Percentiles rank a stretch among this genome's conserved stretches.
Conservation (phyloP, 768 basidiomycete genomes). For the Sutorius australiensis region DNA sequence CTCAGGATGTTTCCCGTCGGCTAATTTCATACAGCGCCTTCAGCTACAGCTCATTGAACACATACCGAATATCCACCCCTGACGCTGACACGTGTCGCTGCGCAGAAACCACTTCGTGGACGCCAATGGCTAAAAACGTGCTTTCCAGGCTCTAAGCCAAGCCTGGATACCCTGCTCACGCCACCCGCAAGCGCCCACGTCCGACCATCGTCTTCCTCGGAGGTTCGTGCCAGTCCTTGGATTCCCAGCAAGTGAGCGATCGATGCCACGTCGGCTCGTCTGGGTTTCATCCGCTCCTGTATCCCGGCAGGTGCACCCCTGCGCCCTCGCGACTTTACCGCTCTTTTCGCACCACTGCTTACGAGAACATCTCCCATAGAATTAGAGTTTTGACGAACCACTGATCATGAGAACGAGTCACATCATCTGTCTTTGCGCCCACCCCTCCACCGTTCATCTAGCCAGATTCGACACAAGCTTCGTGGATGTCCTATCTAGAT, state of each 20-base stretch:
- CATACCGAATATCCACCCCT: not conserved
- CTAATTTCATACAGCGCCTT: not conserved
- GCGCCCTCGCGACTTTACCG: not conserved
- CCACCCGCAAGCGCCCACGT: not conserved
- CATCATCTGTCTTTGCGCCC: slow-evolving; percentile 1
- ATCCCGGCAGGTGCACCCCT: not conserved
- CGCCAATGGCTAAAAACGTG: not conserved
- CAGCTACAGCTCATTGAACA: not conserved
- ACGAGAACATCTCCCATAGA: slow-evolving; percentile 21
- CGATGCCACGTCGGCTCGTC: not conserved
- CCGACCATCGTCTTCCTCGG: not conserved
- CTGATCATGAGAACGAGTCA: slow-evolving; percentile 20
- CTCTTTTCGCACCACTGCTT: slow-evolving; percentile 7
- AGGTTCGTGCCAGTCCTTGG: not conserved
- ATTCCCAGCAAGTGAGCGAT: not conserved
- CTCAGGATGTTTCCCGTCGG: slow-evolving; percentile 3
- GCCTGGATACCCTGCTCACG: not conserved
- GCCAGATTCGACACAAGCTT: slow-evolving; percentile 15
- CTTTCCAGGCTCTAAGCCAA: not conserved
- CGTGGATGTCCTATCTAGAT: not conserved
- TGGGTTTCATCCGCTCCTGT: not conserved
- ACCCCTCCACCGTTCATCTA: slow-evolving; percentile 13
- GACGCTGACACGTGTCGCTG: slow-evolving; percentile 5
- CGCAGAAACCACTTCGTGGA: slow-evolving; percentile 2
- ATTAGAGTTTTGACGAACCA: slow-evolving; percentile 13